Evolutionary conservation across 1,284 basidiomycete genomes (phyloP).

Genomic region (Cutaneotrichosporon sp.): DNA sequence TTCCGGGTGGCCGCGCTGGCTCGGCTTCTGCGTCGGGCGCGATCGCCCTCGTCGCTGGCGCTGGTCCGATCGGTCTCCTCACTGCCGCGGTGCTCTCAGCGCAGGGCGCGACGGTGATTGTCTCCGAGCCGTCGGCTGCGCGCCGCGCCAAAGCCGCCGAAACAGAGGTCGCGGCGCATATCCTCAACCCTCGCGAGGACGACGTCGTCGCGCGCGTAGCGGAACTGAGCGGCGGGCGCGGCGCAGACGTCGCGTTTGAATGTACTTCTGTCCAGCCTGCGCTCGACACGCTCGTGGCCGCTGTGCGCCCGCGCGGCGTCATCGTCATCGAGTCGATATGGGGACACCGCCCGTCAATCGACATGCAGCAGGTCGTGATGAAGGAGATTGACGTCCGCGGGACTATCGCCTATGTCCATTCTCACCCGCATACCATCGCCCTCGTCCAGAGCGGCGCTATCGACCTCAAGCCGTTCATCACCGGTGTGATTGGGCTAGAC

Average conservation of each 20-base stretch:
- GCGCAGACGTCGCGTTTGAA: conserved; percentile 18
- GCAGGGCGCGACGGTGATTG: conserved; percentile 11
- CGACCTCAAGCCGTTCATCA: conserved; percentile 19
- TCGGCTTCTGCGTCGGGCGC: no score
- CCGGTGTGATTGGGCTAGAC: conserved; percentile 16
- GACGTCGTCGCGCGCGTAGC: conserved; percentile 8
- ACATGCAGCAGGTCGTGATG: conserved; percentile 15
- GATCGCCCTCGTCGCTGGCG: conserved; percentile 15
- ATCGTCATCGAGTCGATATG: conserved; percentile 16
- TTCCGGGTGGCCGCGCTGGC: no score
- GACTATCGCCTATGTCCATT: conserved; percentile 15
- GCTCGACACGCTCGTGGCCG: conserved; percentile 16
- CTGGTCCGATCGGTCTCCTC: conserved; percentile 17
- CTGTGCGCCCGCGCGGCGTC: conserved; percentile 10
- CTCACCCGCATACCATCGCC: conserved; percentile 12
- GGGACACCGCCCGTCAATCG: conserved; percentile 8
- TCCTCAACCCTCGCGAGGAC: conserved; percentile 10
- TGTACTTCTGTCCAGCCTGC: conserved; percentile 16
- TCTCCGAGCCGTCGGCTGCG: conserved; percentile 11
- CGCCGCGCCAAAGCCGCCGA: conserved; percentile 12
- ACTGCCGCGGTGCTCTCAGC: conserved; percentile 18
- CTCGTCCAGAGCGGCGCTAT: conserved; percentile 17
- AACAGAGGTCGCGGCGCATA: conserved; percentile 10
- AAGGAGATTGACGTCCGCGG: conserved; percentile 19
- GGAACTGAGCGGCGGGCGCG: conserved; percentile 6